Conservation (phyloP, 192 early-diverging fungal species). For the Backusella psychrophila region DNA sequence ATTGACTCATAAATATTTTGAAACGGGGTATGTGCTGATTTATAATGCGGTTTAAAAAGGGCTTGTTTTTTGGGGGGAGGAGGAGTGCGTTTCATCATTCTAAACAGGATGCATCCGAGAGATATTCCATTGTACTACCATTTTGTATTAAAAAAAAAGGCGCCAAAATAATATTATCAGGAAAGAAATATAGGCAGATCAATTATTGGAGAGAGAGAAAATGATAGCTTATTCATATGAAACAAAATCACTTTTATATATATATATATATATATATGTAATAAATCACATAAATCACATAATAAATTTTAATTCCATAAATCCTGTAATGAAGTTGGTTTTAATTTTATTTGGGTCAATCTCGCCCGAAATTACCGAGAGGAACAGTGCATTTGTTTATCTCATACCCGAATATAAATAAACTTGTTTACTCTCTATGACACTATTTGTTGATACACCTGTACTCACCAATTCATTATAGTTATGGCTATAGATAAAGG, state of each 20-base stretch:
- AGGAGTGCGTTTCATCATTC: background rate
- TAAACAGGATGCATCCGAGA: background rate
- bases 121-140: background rate
- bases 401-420: background rate
- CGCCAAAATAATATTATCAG: too few relatives aligned
- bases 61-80: background rate
- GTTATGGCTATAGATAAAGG: too few relatives aligned
- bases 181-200: background rate
- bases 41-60: background rate
- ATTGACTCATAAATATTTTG: background rate
- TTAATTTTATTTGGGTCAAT: background rate
- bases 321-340: background rate
- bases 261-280: too few relatives aligned
- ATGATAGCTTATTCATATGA: background rate
- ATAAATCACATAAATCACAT: too few relatives aligned
- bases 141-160: background rate
- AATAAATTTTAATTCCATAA: background rate
- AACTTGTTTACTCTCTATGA: background rate
- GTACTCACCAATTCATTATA: too few relatives aligned
- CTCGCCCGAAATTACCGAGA: background rate
- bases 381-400: background rate
- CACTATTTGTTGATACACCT: too few relatives aligned
- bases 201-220: background rate
- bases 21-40: background rate
- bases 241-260: background rate